Evolutionary conservation across 148 eudicot species (phyloP).

Genomic region (Amaranthus hypochondriacus): DNA sequence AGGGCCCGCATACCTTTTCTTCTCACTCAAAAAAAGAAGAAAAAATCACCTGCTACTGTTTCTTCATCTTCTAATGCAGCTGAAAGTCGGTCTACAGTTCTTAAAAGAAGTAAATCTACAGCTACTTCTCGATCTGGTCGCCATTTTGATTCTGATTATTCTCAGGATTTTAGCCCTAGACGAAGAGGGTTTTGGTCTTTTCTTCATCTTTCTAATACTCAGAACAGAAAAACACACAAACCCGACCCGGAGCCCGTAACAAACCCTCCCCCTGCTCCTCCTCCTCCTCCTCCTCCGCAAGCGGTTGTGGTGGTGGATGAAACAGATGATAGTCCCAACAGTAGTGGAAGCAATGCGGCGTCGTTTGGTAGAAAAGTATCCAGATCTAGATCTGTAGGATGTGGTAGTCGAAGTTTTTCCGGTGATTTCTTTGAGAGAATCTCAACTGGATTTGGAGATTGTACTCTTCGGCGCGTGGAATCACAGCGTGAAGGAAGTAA

Average conservation of each 20-base stretch:
- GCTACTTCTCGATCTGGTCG: conserved; percentile 38
- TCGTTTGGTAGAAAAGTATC: conserved; percentile 59
- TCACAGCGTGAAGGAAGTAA: conserved; percentile 58
- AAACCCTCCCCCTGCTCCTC: neutral
- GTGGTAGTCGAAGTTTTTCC: conserved; percentile 86
- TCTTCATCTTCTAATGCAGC: neutral
- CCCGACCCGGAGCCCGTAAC: neutral
- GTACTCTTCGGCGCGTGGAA: conserved; percentile 84
- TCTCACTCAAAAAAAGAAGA: conserved; percentile 37
- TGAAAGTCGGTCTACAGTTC: conserved; percentile 17
- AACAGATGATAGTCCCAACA: conserved; percentile 52
- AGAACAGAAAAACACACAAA: conserved; percentile 6
- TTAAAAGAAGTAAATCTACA: conserved; percentile 74
- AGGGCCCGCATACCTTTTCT: conserved; percentile 52
- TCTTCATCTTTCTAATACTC: conserved; percentile 26
- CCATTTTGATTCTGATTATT: conserved; percentile 14
- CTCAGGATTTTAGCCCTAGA: conserved; percentile 32
- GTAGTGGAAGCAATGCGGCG: conserved; percentile 20
- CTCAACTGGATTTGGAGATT: conserved; percentile 86
- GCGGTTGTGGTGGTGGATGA: conserved; percentile 30
- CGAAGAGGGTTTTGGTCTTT: conserved; percentile 75
- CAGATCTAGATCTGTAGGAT: conserved; percentile 92
- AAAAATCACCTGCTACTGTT: conserved; percentile 4
- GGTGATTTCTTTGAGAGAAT: conserved; percentile 84
- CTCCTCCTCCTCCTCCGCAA: neutral